Evolutionary conservation across 2,329 filamentous ascomycete species (phyloP), one percentile per base, ranked within the genome.

Genomic region (Sphaceloma murrayae): DNA sequence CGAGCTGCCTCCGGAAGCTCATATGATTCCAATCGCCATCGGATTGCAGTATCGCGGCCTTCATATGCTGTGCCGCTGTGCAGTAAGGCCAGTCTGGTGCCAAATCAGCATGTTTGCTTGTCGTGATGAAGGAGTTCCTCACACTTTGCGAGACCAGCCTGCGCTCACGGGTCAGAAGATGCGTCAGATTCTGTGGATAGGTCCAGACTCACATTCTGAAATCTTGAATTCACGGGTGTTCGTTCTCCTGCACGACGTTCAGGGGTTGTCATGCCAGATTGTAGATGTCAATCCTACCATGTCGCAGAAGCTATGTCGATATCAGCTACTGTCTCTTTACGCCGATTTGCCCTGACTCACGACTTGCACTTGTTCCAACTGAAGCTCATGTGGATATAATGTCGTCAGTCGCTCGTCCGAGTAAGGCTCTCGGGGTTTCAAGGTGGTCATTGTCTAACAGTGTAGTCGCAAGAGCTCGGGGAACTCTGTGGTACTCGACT

Each of bases 301-400:
- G 60, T 16, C 60, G 54, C 13, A 62, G 55, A 14, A 51, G 49
- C 47, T 51, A 29, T 5, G n/a, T 3, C 8, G 19, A 14, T 1
- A 14, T 51, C 9, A 49, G 44, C 16, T 19, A 11, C 5, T 4
- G 5, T 24, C 9, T 16, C 24, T 31, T 30, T 16, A 6, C 3
- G 9, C 3, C 18, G 13, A 26, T 3, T 16, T 14, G 17, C n/a
- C 3, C 10, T 46, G 29, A 59, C 73, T 57, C 59, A 80, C 73
- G 55, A 96, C 73, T 67, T 98, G 91, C 39, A 96, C 91, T 48
- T 91, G 77, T 60, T 91, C 83, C 26, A 98, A 77, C 60, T 89
- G 75, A 48, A 98, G 72, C 33, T 74, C 70, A 45, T 78, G 66
- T 1, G 91, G 91, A 66, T 95, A 98, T 48, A 96, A 78, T 56